Evolutionary conservation across 2,329 filamentous ascomycete species (phyloP).

Genomic region (Xylariaceae sp.): DNA sequence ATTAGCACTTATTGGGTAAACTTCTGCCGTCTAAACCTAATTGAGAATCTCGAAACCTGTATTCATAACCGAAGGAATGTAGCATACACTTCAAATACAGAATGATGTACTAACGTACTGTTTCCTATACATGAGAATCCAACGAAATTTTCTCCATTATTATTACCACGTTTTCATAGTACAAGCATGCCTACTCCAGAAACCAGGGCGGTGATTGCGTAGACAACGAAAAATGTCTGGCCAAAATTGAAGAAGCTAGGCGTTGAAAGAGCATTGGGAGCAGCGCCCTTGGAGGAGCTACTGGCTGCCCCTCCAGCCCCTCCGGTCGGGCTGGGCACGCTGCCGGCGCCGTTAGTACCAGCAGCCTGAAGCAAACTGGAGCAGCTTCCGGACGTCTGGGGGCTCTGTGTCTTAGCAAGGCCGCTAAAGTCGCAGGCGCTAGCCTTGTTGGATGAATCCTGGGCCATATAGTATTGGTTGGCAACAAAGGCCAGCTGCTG

Average conservation of each 20-base stretch:
- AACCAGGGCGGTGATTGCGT: conserved; percentile 54
- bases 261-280: conserved; percentile 47
- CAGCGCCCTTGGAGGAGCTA: conserved; percentile 51
- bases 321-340: conserved; percentile 55
- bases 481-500: conserved; percentile 77
- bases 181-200: conserved; percentile 61
- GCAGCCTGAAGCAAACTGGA: conserved; percentile 64
- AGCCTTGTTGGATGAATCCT: conserved; percentile 55
- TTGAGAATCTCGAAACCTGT: neutral
- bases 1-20: neutral
- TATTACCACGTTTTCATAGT: conserved; percentile 47
- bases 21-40: neutral
- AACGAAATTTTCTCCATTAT: conserved; percentile 1
- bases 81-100: neutral
- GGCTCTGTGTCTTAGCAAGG: conserved; percentile 60
- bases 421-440: conserved; percentile 76
- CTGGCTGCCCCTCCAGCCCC: conserved; percentile 44
- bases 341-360: conserved; percentile 64
- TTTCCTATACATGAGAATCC: conserved; percentile 17
- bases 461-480: conserved; percentile 68
- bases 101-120: neutral
- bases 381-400: conserved; percentile 60
- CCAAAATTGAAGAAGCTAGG: conserved; percentile 41
- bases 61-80: neutral
- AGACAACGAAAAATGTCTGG: conserved; percentile 50